Evolutionary conservation across 2,329 filamentous ascomycete genomes (phyloP), one percentile per base, ranked within the genome.

Genomic region (Microdochium trichocladiopsis): DNA sequence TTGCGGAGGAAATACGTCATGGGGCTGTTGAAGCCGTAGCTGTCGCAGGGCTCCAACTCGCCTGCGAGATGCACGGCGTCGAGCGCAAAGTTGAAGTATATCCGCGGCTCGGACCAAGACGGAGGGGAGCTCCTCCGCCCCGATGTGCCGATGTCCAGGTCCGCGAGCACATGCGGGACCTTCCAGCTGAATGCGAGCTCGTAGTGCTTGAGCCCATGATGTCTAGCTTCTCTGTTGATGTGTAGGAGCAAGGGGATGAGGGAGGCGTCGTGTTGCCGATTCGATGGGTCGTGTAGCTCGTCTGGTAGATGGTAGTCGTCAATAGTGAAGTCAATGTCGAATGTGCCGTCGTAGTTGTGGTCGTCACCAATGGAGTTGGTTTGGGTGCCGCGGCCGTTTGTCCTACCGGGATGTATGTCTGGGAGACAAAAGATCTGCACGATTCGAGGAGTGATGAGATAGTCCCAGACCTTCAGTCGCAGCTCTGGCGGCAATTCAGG

Each of bases 61-160:
- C 76, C 76, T 1, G 69, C 62, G 41, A 79, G 67, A 54, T 75
- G 71, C 24, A 79, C 64, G n/a, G 70, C 66, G 64, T 79, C 76
- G 25, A 64, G 63, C 23, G 53, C 60, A 60, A 74, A 78, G 64
- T 75, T 72, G 72, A 79, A 78, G 67, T 70, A 78, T 14, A 71
- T 68, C 25, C 63, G 63, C 2, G 73, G 63, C 10, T 67, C 65
- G 18, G 63, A 66, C 61, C 63, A 66, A 51, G 64, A 55, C 37
- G 64, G 65, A 53, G 63, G 64, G 55, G 37, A 36, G 62, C n/a
- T 33, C 1, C 48, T 52, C 12, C 52, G 51, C 31, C 23, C 33
- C 25, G 33, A 16, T 10, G n/a, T 49, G 9, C 14, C n/a, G 33
- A 51, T 14, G 48, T 59, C 50, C 51, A 56, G 51, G 18, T 41